phyloP scores from a whole-genome alignment of 1,284 basidiomycete genomes.

The Laetiporus sulphureus region DNA sequence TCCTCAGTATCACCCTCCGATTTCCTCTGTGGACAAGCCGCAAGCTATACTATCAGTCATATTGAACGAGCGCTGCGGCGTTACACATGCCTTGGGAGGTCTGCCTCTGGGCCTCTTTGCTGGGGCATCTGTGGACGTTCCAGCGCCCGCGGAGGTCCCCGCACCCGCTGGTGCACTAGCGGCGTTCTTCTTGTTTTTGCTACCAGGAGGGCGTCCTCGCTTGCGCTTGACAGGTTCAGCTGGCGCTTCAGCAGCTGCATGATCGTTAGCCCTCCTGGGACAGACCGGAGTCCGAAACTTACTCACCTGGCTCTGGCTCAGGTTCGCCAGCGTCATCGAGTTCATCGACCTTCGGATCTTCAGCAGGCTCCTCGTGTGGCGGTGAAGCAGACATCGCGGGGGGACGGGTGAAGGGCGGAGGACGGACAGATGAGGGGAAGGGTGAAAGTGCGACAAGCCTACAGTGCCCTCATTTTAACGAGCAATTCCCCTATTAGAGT shows the following conservation, averaged over 20 bases:
- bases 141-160: slow-evolving; percentile 23
- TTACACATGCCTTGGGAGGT: slow-evolving; percentile 65
- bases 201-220: slow-evolving; percentile 74
- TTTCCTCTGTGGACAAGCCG: slow-evolving; percentile 62
- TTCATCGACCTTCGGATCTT: slow-evolving; percentile 36
- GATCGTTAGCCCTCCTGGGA: slow-evolving; percentile 21
- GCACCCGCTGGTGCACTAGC: slow-evolving; percentile 30
- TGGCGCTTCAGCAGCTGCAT: slow-evolving; percentile 14
- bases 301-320: slow-evolving; percentile 31
- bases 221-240: slow-evolving; percentile 47
- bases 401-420: slow-evolving; percentile 19
- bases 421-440: slow-evolving; percentile 33
- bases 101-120: slow-evolving; percentile 68
- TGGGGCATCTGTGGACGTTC: slow-evolving; percentile 27
- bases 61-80: too few species aligned
- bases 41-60: too few species aligned
- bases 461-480: slow-evolving; percentile 64
- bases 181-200: slow-evolving; percentile 67
- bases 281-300: slow-evolving; percentile 19
- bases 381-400: slow-evolving; percentile 39
- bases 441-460: slow-evolving; percentile 55
- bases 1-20: slow-evolving; percentile 35
- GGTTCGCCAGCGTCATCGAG: slow-evolving; percentile 34
- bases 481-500: slow-evolving; percentile 69
- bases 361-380: slow-evolving; percentile 30